Percentiles rank a stretch among this genome's conserved stretches.
phyloP scores from a whole-genome alignment of 2,329 filamentous ascomycete genomes.

The Arachnomyces sp. region DNA sequence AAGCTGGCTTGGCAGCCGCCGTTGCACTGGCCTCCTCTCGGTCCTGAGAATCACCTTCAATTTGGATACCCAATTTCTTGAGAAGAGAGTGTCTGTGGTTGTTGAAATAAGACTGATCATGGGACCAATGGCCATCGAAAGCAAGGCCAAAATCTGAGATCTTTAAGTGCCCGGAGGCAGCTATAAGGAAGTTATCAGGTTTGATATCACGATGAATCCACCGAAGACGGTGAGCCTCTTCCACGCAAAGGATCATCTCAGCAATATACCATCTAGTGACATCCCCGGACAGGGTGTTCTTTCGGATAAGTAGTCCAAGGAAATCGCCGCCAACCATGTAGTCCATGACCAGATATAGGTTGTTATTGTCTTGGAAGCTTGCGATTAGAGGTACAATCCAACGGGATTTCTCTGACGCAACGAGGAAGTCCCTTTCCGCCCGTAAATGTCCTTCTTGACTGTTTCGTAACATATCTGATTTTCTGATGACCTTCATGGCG shows the following conservation, averaged over 20 bases:
- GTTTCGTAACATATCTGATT: slow-evolving; percentile 84
- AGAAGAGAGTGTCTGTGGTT: slow-evolving; percentile 73
- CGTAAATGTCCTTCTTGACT: slow-evolving; percentile 87
- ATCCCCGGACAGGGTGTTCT: slow-evolving; percentile 71
- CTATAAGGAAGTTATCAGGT: slow-evolving; percentile 93
- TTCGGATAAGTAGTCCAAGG: slow-evolving; percentile 73
- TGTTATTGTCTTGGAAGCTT: slow-evolving; percentile 78
- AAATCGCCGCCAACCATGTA: slow-evolving; percentile 98
- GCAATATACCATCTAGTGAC: slow-evolving; percentile 82
- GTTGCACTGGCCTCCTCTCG: slow-evolving; percentile 38
- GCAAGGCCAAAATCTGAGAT: slow-evolving; percentile 95
- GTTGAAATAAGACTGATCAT: slow-evolving; percentile 80
- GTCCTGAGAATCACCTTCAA: slow-evolving; percentile 69
- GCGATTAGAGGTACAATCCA: slow-evolving; percentile 86
- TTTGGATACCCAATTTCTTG: slow-evolving; percentile 63
- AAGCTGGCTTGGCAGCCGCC: slow-evolving; percentile 8
- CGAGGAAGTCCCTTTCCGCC: slow-evolving; percentile 85
- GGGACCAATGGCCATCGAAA: slow-evolving; percentile 91
- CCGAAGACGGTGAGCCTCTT: slow-evolving; percentile 77
- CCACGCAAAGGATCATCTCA: slow-evolving; percentile 92
- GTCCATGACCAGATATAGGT: slow-evolving; percentile 92
- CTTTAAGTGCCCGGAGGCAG: slow-evolving; percentile 79
- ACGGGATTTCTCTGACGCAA: slow-evolving; percentile 75
- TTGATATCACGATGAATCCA: slow-evolving; percentile 97
- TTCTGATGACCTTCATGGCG: slow-evolving; percentile 96